Evolutionary conservation across 78 protist genomes (phyloP).

Genomic region (Protostelium mycophagum): DNA sequence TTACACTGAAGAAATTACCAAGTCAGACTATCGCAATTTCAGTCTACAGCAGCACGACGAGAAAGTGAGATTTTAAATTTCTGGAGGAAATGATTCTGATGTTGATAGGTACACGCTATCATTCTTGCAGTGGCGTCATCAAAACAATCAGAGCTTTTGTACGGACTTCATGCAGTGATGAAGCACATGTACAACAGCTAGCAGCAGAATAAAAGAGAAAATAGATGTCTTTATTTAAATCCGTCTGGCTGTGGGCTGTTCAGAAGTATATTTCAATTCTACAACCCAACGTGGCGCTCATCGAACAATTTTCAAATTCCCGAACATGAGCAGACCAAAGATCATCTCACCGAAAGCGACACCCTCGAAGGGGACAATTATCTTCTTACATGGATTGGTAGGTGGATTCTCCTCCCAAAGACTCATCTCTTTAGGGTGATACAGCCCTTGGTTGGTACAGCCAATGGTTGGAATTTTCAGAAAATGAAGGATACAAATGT

Average conservation of each 20-base stretch:
- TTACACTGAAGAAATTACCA: conserved; percentile 48
- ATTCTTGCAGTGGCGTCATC: conserved; percentile 8
- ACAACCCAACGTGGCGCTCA: too few species aligned
- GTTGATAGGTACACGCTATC: conserved; percentile 20
- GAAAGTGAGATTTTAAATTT: background rate
- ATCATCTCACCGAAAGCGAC: background rate
- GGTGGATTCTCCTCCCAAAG: background rate
- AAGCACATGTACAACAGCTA: background rate
- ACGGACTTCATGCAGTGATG: conserved; percentile 18
- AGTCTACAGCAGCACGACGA: conserved; percentile 12
- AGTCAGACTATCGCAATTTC: conserved; percentile 44
- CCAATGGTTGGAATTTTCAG: background rate
- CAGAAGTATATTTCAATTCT: too few species aligned
- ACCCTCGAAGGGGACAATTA: background rate
- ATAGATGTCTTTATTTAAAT: too few species aligned
- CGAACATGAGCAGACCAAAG: too few species aligned
- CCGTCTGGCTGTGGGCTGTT: too few species aligned
- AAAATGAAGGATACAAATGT: too few species aligned
- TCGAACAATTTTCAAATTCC: too few species aligned
- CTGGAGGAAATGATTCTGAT: too few species aligned
- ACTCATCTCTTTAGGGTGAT: background rate
- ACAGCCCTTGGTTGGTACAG: background rate
- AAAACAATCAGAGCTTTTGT: conserved; percentile 14
- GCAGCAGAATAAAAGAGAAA: background rate
- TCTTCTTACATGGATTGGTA: background rate